Evolutionary conservation across 1,284 basidiomycete genomes (phyloP).

Genomic region (Neonothopanus nambi): DNA sequence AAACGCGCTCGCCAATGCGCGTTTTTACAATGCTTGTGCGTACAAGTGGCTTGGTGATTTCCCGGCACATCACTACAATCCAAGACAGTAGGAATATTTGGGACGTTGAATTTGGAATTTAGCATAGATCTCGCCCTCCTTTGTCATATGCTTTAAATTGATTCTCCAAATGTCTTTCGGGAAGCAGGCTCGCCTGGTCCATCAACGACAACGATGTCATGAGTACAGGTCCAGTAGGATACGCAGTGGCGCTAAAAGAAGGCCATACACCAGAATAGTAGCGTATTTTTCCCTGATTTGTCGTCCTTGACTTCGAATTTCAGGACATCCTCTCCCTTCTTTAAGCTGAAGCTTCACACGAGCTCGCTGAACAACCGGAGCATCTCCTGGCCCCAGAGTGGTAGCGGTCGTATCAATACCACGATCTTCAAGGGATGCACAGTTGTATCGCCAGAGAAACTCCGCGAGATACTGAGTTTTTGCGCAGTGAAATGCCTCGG

Average conservation of each 20-base stretch:
- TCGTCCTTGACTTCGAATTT: conserved; percentile 2
- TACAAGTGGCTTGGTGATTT: neutral
- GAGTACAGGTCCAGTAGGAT: neutral
- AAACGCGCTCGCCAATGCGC: conserved; percentile 7
- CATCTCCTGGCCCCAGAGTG: conserved; percentile 12
- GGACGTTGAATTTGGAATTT: conserved; percentile 19
- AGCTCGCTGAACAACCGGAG: too few relatives aligned
- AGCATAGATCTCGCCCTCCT: conserved; percentile 24
- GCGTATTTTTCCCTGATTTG: neutral
- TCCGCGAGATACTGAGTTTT: too few relatives aligned
- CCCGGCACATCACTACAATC: conserved; percentile 9
- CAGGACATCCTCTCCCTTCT: too few relatives aligned
- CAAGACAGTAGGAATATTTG: conserved; percentile 17
- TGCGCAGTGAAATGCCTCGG: neutral
- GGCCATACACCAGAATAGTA: neutral
- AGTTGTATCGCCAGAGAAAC: too few relatives aligned
- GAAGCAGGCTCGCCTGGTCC: neutral
- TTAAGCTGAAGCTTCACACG: neutral
- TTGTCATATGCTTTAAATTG: conserved; percentile 12
- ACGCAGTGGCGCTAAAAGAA: neutral
- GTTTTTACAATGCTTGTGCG: conserved; percentile 11
- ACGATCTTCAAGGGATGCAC: too few relatives aligned
- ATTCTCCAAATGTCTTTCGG: conserved; percentile 23
- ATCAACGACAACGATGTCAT: neutral
- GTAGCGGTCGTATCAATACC: neutral